Percentiles rank a stretch among this genome's conserved stretches.
phyloP scores from a whole-genome alignment of 306 rosid species.

The Bauhinia variegata region DNA sequence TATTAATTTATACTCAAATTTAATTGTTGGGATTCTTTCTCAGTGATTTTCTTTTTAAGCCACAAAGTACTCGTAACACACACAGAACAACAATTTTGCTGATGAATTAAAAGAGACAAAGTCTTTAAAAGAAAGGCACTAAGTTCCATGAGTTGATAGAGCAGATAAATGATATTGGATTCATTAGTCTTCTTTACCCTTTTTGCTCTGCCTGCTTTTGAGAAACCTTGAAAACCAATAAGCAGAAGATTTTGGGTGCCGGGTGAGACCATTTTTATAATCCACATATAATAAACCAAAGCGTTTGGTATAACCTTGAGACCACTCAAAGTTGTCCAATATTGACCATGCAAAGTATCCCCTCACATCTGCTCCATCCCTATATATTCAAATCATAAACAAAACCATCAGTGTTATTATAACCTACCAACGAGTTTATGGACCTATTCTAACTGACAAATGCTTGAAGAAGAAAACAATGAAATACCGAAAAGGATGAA shows the following conservation, averaged over 20 bases:
- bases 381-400: conserved; percentile 42
- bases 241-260: conserved; percentile 95
- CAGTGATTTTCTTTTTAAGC: too few relatives aligned
- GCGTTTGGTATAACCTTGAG: conserved; percentile 90
- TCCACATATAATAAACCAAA: conserved; percentile 86
- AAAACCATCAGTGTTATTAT: not conserved
- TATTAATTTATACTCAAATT: too few relatives aligned
- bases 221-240: conserved; percentile 85
- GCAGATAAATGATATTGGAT: too few relatives aligned
- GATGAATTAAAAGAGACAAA: too few relatives aligned
- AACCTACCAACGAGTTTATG: not conserved
- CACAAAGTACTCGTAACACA: too few relatives aligned
- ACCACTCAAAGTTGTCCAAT: conserved; percentile 95
- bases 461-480: not conserved
- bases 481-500: conserved; percentile 17
- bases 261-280: conserved; percentile 72
- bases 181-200: conserved; percentile 58
- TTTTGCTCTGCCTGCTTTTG: conserved; percentile 53
- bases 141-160: too few relatives aligned
- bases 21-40: too few relatives aligned
- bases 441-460: conserved; percentile 3
- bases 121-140: too few relatives aligned
- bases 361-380: conserved; percentile 86
- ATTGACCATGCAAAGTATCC: conserved; percentile 97
- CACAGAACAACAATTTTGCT: too few relatives aligned